Conservation (phyloP, 257 asterid genomes). For the Nicotiana paniculata region DNA sequence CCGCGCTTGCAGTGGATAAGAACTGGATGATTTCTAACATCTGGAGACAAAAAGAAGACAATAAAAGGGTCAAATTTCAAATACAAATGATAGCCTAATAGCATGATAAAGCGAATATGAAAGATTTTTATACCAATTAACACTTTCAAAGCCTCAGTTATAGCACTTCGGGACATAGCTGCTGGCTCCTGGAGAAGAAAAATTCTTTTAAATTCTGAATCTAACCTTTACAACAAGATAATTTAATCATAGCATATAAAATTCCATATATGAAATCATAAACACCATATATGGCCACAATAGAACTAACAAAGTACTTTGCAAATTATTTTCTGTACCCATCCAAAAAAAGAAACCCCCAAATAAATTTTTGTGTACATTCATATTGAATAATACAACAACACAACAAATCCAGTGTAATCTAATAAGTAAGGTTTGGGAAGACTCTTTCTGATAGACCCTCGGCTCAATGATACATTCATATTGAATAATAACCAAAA, state of each 20-base stretch:
- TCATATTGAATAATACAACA: no score
- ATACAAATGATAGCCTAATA: not conserved
- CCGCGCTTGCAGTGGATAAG: constrained; percentile 42
- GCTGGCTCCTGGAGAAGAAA: constrained; percentile 30
- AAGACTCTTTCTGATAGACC: no score
- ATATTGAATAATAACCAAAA: not conserved
- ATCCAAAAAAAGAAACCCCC: no score
- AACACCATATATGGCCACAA: not conserved
- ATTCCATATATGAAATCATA: not conserved
- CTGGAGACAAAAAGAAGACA: constrained; percentile 12
- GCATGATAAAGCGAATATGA: not conserved
- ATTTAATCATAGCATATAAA: not conserved
- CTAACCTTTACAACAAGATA: not conserved
- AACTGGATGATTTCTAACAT: constrained; percentile 40
- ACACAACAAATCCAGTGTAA: no score
- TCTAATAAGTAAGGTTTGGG: no score
- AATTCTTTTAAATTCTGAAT: not conserved
- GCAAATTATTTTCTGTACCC: not conserved
- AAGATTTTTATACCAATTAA: constrained; percentile 24
- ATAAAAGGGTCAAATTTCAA: not conserved
- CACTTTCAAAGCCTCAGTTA: constrained; percentile 34
- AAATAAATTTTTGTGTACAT: no score
- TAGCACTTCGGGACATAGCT: constrained; percentile 16
- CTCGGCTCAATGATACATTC: no score
- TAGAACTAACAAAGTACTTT: not conserved